phyloP scores from a whole-genome alignment of 495 filamentous ascomycete genomes.

The Margaritispora aquatica region DNA sequence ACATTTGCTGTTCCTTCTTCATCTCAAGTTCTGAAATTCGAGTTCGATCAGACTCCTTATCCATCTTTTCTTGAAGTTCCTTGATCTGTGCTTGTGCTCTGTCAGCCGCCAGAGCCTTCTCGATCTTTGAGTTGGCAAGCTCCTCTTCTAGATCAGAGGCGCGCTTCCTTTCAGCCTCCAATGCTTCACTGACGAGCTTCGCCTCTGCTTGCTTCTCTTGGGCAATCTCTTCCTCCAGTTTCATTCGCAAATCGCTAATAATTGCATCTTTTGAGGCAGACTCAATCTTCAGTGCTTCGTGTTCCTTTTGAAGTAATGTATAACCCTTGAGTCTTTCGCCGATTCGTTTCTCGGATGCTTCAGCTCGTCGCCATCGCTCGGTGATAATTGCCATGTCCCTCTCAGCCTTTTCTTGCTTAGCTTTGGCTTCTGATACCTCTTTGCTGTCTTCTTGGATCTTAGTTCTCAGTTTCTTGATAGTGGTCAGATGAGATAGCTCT shows the following conservation, averaged over 20 bases:
- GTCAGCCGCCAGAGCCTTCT: slow-evolving; percentile 69
- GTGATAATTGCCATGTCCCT: slow-evolving; percentile 51
- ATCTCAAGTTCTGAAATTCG: slow-evolving; percentile 69
- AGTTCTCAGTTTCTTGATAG: slow-evolving; percentile 73
- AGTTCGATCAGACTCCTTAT: slow-evolving; percentile 68
- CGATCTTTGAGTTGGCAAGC: slow-evolving; percentile 62
- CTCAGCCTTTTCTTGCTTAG: slow-evolving; percentile 62
- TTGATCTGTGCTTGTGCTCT: slow-evolving; percentile 61
- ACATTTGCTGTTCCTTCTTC: slow-evolving; percentile 70
- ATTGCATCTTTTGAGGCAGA: slow-evolving; percentile 56
- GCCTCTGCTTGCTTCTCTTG: slow-evolving; percentile 63
- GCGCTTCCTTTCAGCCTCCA: slow-evolving; percentile 62
- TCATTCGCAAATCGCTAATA: slow-evolving; percentile 62
- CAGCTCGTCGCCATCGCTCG: slow-evolving; percentile 55
- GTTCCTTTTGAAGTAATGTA: slow-evolving; percentile 62
- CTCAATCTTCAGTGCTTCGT: slow-evolving; percentile 60
- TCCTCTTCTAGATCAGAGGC: slow-evolving; percentile 67
- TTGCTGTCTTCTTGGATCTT: slow-evolving; percentile 59
- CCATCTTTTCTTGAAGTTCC: slow-evolving; percentile 62
- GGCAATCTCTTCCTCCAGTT: slow-evolving; percentile 61
- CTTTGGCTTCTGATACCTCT: slow-evolving; percentile 52
- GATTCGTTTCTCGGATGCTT: slow-evolving; percentile 59
- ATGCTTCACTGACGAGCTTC: slow-evolving; percentile 57
- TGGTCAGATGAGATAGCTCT: slow-evolving; percentile 75
- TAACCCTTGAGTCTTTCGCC: slow-evolving; percentile 58